A percentile compares a stretch with the other conserved stretches of the same genome.
Conservation (phyloP, 2,329 filamentous ascomycete genomes). For the Fusarium sp. region DNA sequence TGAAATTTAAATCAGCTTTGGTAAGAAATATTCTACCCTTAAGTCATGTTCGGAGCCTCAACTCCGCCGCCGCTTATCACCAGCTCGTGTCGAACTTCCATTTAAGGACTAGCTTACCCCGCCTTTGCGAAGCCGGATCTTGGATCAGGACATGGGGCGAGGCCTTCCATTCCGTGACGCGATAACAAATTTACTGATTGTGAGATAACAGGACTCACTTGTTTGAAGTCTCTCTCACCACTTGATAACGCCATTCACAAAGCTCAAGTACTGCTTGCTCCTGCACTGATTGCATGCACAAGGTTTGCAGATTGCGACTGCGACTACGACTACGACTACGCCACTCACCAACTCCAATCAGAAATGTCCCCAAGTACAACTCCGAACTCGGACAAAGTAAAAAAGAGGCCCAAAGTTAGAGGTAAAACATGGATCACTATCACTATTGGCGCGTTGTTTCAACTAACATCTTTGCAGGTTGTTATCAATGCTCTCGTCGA, state of each 20-base stretch:
- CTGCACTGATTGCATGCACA: background rate
- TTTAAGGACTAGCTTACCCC: constrained; percentile 10
- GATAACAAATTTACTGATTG: constrained; percentile 5
- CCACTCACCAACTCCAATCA: background rate
- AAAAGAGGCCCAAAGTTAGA: constrained; percentile 35
- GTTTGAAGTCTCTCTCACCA: background rate
- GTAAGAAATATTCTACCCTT: too few species aligned
- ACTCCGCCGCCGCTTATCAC: background rate
- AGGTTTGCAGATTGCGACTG: background rate
- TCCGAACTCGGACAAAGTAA: constrained; percentile 9
- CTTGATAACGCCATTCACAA: too few species aligned
- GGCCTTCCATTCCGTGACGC: background rate
- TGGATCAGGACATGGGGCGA: background rate
- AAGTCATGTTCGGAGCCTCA: background rate
- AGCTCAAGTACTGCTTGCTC: background rate
- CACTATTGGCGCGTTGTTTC: accelerated
- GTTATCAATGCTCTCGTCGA: constrained; percentile 40
- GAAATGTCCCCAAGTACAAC: background rate
- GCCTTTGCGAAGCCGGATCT: constrained; percentile 1
- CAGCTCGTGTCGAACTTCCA: background rate
- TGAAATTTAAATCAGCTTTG: too few species aligned
- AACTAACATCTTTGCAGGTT: constrained; percentile 14
- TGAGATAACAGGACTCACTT: background rate
- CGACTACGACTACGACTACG: background rate
- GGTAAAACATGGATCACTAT: background rate